Evolutionary conservation across 495 filamentous ascomycete species (phyloP).

Genomic region (Aspergillus conjunctus): DNA sequence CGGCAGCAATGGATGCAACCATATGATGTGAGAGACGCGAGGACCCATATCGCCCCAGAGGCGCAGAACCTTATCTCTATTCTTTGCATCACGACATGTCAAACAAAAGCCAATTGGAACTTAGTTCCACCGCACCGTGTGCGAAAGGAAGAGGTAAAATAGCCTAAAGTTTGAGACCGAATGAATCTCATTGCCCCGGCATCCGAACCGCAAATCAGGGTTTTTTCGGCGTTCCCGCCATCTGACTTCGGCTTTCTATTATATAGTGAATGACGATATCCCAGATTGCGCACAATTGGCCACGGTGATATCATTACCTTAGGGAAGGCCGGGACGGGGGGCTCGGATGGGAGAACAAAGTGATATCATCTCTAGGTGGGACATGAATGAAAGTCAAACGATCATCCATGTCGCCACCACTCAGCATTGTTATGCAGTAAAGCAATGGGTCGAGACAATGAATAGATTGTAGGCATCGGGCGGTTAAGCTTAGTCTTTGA

Average conservation of each 20-base stretch:
- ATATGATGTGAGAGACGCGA: slow-evolving; percentile 24
- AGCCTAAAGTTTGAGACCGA: slow-evolving; percentile 2
- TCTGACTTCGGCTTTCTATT: not conserved
- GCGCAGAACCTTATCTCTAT: slow-evolving; percentile 17
- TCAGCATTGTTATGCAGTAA: not conserved
- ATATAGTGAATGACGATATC: slow-evolving; percentile 9
- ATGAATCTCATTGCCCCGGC: slow-evolving; percentile 7
- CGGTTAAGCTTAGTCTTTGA: not conserved
- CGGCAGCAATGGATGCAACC: slow-evolving; percentile 18
- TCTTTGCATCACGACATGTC: slow-evolving; percentile 27
- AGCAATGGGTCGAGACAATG: not conserved
- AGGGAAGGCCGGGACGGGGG: not conserved
- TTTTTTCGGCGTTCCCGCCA: not conserved
- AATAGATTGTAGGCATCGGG: no score
- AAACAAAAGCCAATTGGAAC: slow-evolving; percentile 15
- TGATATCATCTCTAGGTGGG: not conserved
- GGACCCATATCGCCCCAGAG: not conserved
- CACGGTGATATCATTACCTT: slow-evolving; percentile 20
- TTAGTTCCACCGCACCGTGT: slow-evolving; percentile 4
- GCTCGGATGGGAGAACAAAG: not conserved
- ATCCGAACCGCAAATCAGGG: slow-evolving; percentile 1
- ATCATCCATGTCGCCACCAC: not conserved
- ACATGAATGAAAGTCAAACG: not conserved
- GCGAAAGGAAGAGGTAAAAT: not conserved
- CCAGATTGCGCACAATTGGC: slow-evolving; percentile 2